Evolutionary conservation across 2,329 filamentous ascomycete genomes (phyloP).

Genomic region (Diaporthe ilicicola): DNA sequence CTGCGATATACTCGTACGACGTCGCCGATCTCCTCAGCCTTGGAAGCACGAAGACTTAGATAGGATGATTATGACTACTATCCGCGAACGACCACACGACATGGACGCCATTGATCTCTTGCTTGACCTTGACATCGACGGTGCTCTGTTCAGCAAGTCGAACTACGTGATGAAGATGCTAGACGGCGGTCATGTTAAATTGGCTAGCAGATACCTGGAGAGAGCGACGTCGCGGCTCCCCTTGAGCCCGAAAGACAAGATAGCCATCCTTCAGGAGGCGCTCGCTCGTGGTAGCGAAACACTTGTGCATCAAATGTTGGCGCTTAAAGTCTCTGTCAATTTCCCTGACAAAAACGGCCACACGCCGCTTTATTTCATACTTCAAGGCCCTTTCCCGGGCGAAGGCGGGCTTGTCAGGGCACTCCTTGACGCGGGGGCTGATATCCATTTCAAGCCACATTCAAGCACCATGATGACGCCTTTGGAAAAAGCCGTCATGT

Average conservation of each 20-base stretch:
- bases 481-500: slow-evolving; percentile 11
- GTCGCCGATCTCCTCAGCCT: not conserved
- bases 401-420: not conserved
- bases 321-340: slow-evolving; percentile 12
- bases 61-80: slow-evolving; percentile 1
- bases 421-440: not conserved
- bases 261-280: slow-evolving; percentile 1
- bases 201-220: slow-evolving; percentile 19
- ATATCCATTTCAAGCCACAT: slow-evolving; percentile 6
- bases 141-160: slow-evolving; percentile 6
- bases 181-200: not conserved
- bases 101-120: slow-evolving; percentile 4
- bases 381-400: not conserved
- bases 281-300: not conserved
- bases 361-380: slow-evolving; percentile 15
- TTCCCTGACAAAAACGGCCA: slow-evolving; percentile 10
- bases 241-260: slow-evolving; percentile 20
- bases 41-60: slow-evolving; percentile 12
- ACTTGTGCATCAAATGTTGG: slow-evolving; percentile 11
- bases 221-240: not conserved
- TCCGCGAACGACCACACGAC: not conserved
- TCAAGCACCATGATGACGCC: slow-evolving; percentile 7
- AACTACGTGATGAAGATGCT: slow-evolving; percentile 15
- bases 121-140: slow-evolving; percentile 16
- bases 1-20: slow-evolving; percentile 25